Conservation (phyloP, 108 stramenopile species). For the Parietichytrium sp. region DNA sequence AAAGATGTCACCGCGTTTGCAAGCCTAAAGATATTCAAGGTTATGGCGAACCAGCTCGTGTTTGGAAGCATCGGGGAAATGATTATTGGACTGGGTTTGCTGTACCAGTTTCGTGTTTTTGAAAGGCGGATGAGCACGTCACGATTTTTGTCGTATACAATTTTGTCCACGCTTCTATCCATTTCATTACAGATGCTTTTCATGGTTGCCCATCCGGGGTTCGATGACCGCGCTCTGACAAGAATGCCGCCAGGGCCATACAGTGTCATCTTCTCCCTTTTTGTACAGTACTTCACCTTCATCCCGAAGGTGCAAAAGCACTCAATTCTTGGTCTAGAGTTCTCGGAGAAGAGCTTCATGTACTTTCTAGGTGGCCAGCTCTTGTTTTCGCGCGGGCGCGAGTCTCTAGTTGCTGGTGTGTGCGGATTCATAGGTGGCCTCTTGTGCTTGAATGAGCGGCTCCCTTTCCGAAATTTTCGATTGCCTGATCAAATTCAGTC, state of each 20-base stretch:
- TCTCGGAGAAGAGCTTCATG: conserved; percentile 21
- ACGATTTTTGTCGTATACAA: conserved; percentile 4
- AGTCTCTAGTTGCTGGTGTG: neutral
- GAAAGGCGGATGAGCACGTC: conserved; percentile 1
- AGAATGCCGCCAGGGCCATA: neutral
- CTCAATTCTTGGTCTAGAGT: neutral
- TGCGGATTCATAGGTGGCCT: conserved; percentile 1
- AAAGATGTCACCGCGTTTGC: conserved; percentile 36
- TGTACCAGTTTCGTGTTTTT: conserved; percentile 17
- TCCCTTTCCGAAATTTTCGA: neutral
- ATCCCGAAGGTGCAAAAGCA: conserved; percentile 10
- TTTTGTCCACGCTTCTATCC: neutral
- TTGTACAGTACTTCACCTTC: conserved; percentile 20
- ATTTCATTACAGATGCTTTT: conserved; percentile 3
- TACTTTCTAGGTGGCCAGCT: conserved; percentile 24
- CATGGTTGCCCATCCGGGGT: neutral
- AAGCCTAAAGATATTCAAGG: neutral
- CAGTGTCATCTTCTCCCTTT: conserved; percentile 21
- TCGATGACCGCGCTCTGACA: neutral
- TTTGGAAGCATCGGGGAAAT: conserved; percentile 29
- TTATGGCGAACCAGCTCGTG: neutral
- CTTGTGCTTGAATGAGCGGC: neutral
- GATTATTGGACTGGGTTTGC: conserved; percentile 10
- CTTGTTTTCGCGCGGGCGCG: neutral
- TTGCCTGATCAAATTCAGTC: neutral